Evolutionary conservation across 345 rosid genomes (phyloP).

Genomic region (Geranium rotundifolium): DNA sequence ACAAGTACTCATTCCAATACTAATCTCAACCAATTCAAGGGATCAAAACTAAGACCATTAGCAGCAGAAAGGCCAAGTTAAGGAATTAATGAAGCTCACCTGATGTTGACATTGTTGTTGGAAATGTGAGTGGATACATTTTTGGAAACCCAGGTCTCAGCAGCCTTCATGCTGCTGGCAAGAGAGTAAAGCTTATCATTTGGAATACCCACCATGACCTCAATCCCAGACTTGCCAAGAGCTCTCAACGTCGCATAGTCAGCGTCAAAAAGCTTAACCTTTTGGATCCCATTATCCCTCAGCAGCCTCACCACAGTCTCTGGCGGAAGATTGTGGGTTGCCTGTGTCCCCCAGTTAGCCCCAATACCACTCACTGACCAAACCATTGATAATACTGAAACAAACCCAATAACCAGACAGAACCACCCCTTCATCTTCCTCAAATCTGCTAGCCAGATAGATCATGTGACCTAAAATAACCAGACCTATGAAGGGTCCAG

Average conservation of each 20-base stretch:
- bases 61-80: background rate
- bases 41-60: background rate
- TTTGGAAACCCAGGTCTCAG: conserved; percentile 59
- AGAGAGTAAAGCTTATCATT: conserved; percentile 52
- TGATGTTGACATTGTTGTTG: conserved; percentile 45
- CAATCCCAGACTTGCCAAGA: conserved; percentile 45
- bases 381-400: background rate
- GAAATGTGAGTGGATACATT: conserved; percentile 57
- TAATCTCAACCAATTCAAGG: too few relatives aligned
- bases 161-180: conserved; percentile 43
- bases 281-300: conserved; percentile 45
- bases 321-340: conserved; percentile 46
- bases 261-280: conserved; percentile 71
- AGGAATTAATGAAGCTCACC: conserved; percentile 18
- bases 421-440: background rate
- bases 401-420: background rate
- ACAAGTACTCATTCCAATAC: too few relatives aligned
- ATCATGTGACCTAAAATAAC: background rate
- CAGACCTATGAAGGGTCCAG: background rate
- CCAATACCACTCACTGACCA: conserved; percentile 28
- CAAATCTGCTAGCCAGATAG: background rate
- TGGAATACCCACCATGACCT: conserved; percentile 77
- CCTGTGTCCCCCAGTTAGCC: conserved; percentile 71
- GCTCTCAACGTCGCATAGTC: conserved; percentile 35
- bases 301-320: conserved; percentile 45